Evolutionary conservation across 2,329 filamentous ascomycete species (phyloP).

Genomic region (Colletotrichum godetiae): DNA sequence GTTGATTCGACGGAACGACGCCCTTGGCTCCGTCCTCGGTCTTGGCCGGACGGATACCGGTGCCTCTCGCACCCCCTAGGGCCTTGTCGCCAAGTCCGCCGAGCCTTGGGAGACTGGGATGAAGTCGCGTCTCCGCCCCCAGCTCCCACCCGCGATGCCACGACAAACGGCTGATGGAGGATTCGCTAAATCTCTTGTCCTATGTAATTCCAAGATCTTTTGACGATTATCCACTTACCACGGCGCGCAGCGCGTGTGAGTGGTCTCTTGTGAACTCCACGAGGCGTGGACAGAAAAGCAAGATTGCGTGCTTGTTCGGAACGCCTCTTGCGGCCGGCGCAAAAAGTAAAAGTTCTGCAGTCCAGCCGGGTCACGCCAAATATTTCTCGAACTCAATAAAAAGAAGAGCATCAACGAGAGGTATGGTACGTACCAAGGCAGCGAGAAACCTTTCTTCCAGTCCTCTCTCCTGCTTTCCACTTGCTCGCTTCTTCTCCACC

Average conservation of each 20-base stretch:
- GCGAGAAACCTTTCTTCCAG: neutral
- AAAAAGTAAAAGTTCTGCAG: slow-evolving; percentile 20
- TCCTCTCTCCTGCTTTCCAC: neutral
- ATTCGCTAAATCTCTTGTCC: slow-evolving; percentile 32
- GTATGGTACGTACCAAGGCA: slow-evolving; percentile 11
- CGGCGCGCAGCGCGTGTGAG: neutral
- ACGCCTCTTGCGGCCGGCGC: neutral
- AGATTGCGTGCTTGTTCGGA: slow-evolving; percentile 28
- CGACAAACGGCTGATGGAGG: neutral
- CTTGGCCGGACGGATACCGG: slow-evolving; percentile 32
- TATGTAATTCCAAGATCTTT: slow-evolving; percentile 33
- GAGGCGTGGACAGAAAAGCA: slow-evolving; percentile 25
- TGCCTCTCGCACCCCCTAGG: neutral
- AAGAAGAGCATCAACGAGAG: neutral
- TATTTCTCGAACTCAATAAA: neutral
- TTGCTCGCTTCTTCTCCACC: neutral
- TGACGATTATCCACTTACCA: neutral
- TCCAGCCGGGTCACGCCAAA: neutral
- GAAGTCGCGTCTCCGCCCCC: neutral
- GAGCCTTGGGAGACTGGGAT: slow-evolving; percentile 26
- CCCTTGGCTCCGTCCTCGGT: neutral
- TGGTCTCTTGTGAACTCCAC: slow-evolving; percentile 1
- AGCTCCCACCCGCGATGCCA: neutral
- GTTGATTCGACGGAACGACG: slow-evolving; percentile 8
- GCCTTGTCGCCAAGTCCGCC: slow-evolving; percentile 29